Percentiles rank a stretch among this genome's conserved stretches.
Evolutionary conservation across 2,329 filamentous ascomycete species (phyloP).

Genomic region (Coleophoma eucalyptorum): DNA sequence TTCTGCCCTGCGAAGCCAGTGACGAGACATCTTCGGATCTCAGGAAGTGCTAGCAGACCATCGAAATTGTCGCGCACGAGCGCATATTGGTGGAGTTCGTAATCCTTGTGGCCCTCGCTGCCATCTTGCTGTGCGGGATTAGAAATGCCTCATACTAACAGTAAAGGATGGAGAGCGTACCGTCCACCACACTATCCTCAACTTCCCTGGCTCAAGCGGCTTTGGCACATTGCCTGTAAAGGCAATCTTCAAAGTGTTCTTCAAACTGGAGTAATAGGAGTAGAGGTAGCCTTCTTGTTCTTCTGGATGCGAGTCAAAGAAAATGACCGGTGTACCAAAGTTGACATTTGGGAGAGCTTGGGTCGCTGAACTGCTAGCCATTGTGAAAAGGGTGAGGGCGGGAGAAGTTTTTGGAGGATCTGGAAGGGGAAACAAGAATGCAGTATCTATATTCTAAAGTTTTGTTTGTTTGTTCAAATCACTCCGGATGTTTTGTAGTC

Average conservation of each 20-base stretch:
- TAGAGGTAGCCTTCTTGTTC: conserved; percentile 19
- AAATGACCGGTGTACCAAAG: conserved; percentile 17
- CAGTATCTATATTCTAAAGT: too few relatives aligned
- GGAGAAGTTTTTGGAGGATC: too few relatives aligned
- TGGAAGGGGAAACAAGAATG: too few relatives aligned
- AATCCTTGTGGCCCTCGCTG: conserved; percentile 19
- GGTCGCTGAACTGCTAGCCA: too few relatives aligned
- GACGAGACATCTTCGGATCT: conserved; percentile 17
- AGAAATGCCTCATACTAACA: not conserved
- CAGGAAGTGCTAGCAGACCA: conserved; percentile 14
- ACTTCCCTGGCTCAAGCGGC: conserved; percentile 14
- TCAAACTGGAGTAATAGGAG: conserved; percentile 18
- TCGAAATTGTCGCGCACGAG: conserved; percentile 18
- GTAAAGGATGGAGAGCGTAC: not conserved
- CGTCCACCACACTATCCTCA: conserved; percentile 21
- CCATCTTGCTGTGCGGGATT: conserved; percentile 6
- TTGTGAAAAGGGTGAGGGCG: too few relatives aligned
- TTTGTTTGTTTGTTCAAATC: too few relatives aligned
- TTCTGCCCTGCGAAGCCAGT: conserved; percentile 22
- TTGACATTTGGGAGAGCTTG: not conserved
- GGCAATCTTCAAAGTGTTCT: conserved; percentile 16
- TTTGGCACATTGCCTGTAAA: conserved; percentile 20
- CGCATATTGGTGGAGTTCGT: conserved; percentile 18
- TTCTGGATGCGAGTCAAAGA: conserved; percentile 23
- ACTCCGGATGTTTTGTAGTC: too few relatives aligned